phyloP scores from a whole-genome alignment of 176 grass and related monocot genomes.

The Pontederia crassipes region DNA sequence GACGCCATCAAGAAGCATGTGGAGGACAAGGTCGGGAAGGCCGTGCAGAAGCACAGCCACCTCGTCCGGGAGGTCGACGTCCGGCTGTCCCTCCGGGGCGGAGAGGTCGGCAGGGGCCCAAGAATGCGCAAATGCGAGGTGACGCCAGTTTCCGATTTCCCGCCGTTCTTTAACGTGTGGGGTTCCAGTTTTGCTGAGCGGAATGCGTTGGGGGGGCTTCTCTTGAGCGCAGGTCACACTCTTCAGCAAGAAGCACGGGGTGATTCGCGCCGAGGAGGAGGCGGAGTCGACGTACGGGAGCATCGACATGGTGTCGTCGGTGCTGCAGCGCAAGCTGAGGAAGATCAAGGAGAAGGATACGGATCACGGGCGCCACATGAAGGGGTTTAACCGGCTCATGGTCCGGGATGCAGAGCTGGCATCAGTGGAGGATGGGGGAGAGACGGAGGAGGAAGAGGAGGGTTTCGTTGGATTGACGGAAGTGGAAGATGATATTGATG shows the following conservation, averaged over 20 bases:
- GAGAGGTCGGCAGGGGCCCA: conserved; percentile 59
- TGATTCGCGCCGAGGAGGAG: conserved; percentile 83
- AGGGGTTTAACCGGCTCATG: conserved; percentile 30
- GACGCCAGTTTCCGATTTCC: background rate
- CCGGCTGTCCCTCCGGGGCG: conserved; percentile 58
- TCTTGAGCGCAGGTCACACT: conserved; percentile 45
- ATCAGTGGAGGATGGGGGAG: conserved; percentile 5
- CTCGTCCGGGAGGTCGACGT: conserved; percentile 82
- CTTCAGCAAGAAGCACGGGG: conserved; percentile 65
- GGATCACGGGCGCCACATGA: conserved; percentile 41
- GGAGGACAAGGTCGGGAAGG: conserved; percentile 70
- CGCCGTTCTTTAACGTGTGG: background rate
- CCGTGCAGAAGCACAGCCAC: conserved; percentile 62
- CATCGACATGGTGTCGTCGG: conserved; percentile 66
- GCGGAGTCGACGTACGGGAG: conserved; percentile 55
- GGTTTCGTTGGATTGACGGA: conserved; percentile 12
- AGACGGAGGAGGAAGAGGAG: conserved; percentile 8
- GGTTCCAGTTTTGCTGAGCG: no score
- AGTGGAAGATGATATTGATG: conserved; percentile 44
- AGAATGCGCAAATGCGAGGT: conserved; percentile 62
- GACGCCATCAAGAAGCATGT: conserved; percentile 86
- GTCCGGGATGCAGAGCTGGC: conserved; percentile 5
- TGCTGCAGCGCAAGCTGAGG: conserved; percentile 81
- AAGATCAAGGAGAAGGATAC: conserved; percentile 94
- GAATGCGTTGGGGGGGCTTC: no score